Conservation (phyloP, 2,329 filamentous ascomycete species). For the Myotisia sp. region DNA sequence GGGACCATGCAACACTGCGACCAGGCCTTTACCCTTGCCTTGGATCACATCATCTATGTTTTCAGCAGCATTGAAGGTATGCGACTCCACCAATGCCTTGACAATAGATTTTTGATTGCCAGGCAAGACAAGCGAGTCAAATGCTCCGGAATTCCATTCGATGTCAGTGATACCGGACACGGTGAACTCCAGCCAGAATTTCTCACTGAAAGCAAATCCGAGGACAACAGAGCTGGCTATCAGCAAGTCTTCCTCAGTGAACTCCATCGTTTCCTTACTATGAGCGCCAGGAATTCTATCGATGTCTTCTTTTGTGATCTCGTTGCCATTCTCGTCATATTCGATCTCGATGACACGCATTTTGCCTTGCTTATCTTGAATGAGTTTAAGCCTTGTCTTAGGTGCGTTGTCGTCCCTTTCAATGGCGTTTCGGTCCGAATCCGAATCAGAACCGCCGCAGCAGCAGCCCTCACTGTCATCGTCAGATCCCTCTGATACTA, state of each 20-base stretch:
- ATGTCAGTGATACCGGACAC: slow-evolving; percentile 69
- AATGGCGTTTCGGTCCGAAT: slow-evolving; percentile 22
- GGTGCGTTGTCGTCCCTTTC: slow-evolving; percentile 22
- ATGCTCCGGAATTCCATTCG: slow-evolving; percentile 69
- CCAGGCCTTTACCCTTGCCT: slow-evolving; percentile 76
- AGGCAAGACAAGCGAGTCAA: slow-evolving; percentile 63
- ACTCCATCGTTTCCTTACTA: slow-evolving; percentile 35
- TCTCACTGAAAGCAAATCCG: slow-evolving; percentile 77
- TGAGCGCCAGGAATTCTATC: slow-evolving; percentile 36
- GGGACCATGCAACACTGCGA: slow-evolving; percentile 67
- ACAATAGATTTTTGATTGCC: slow-evolving; percentile 52
- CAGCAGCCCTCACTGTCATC: slow-evolving; percentile 31
- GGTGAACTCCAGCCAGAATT: slow-evolving; percentile 78
- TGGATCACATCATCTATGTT: slow-evolving; percentile 72
- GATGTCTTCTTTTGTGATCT: slow-evolving; percentile 43
- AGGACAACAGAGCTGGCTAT: slow-evolving; percentile 73
- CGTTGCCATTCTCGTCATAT: slow-evolving; percentile 41
- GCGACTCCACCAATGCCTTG: slow-evolving; percentile 66
- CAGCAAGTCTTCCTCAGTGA: slow-evolving; percentile 70
- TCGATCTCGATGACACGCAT: slow-evolving; percentile 40
- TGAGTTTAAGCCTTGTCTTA: slow-evolving; percentile 37
- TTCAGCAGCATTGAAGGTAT: slow-evolving; percentile 66
- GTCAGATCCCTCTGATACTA: slow-evolving; percentile 33
- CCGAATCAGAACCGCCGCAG: slow-evolving; percentile 18
- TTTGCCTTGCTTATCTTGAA: slow-evolving; percentile 40